Conservation (phyloP, 2,329 filamentous ascomycete species). For the Aspergillus neoniger region DNA sequence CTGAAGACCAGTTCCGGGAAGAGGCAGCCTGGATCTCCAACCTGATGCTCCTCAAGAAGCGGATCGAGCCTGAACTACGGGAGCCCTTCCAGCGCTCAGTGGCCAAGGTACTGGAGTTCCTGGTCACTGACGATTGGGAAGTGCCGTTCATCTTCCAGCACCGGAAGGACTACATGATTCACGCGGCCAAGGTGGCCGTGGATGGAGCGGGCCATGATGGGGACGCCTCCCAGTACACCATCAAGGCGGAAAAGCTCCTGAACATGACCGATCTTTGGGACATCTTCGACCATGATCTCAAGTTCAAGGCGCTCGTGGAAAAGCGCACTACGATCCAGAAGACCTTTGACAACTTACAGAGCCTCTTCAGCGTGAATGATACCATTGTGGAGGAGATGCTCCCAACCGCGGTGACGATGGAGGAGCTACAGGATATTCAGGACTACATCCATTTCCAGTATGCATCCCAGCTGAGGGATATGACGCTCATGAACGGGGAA, state of each 20-base stretch:
- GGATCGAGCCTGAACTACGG: conserved; percentile 69
- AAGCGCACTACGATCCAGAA: conserved; percentile 84
- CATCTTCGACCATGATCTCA: conserved; percentile 90
- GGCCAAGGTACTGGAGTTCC: conserved; percentile 89
- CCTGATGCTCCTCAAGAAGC: conserved; percentile 85
- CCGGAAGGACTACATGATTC: conserved; percentile 94
- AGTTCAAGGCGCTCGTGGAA: conserved; percentile 89
- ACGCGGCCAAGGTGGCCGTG: conserved; percentile 71
- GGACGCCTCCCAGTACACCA: conserved; percentile 70
- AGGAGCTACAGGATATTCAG: conserved; percentile 94
- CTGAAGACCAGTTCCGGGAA: conserved; percentile 82
- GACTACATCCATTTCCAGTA: conserved; percentile 98
- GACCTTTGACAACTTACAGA: conserved; percentile 73
- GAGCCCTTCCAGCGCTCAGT: conserved; percentile 85
- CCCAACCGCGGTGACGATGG: conserved; percentile 77
- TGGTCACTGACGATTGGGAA: conserved; percentile 91
- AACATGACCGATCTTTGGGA: conserved; percentile 94
- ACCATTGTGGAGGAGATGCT: conserved; percentile 78
- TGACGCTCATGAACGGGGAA: conserved; percentile 63
- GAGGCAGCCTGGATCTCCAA: conserved; percentile 91
- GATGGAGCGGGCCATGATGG: conserved; percentile 66
- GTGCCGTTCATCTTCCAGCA: conserved; percentile 98
- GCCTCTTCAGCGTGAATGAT: conserved; percentile 68
- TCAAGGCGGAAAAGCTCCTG: conserved; percentile 81
- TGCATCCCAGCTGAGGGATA: conserved; percentile 76